A percentile compares a stretch with the other conserved stretches of the same genome.
Conservation (phyloP, 202 grass and related monocot genomes). For the Setaria viridis region DNA sequence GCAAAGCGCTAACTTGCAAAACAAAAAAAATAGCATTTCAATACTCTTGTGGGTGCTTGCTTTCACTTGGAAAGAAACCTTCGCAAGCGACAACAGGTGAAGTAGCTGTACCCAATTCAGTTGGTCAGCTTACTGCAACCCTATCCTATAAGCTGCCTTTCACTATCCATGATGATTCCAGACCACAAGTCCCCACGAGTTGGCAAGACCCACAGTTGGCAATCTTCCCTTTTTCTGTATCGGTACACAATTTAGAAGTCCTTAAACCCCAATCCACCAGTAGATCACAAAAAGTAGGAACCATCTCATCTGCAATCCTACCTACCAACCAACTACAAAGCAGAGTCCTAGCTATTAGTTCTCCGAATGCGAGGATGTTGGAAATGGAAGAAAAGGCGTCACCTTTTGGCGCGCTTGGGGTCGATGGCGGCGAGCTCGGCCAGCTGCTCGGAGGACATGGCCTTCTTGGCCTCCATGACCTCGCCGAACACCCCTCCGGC, state of each 20-base stretch:
- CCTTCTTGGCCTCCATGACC: constrained; percentile 93
- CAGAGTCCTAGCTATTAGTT: constrained; percentile 5
- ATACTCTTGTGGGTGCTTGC: constrained; percentile 14
- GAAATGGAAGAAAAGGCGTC: neutral
- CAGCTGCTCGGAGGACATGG: constrained; percentile 92
- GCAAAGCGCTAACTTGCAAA: constrained; percentile 3
- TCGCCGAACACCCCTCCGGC: constrained; percentile 63
- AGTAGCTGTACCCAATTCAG: constrained; percentile 12
- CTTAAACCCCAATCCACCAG: neutral
- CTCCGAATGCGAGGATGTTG: neutral
- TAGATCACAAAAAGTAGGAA: constrained; percentile 36
- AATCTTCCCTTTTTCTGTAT: neutral
- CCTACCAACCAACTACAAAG: constrained; percentile 42
- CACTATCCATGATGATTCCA: constrained; percentile 38
- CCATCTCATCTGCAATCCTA: constrained; percentile 25
- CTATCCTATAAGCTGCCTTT: constrained; percentile 35
- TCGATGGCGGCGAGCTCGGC: constrained; percentile 82
- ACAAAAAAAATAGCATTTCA: constrained; percentile 33
- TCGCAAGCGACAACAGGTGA: neutral
- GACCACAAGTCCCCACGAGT: constrained; percentile 32
- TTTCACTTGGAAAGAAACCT: constrained; percentile 36
- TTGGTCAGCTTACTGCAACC: constrained; percentile 27
- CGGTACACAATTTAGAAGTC: neutral
- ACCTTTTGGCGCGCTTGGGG: constrained; percentile 98
- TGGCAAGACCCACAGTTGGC: neutral